Evolutionary conservation across 495 filamentous ascomycete species (phyloP).

Genomic region (Podospora fimiseda): DNA sequence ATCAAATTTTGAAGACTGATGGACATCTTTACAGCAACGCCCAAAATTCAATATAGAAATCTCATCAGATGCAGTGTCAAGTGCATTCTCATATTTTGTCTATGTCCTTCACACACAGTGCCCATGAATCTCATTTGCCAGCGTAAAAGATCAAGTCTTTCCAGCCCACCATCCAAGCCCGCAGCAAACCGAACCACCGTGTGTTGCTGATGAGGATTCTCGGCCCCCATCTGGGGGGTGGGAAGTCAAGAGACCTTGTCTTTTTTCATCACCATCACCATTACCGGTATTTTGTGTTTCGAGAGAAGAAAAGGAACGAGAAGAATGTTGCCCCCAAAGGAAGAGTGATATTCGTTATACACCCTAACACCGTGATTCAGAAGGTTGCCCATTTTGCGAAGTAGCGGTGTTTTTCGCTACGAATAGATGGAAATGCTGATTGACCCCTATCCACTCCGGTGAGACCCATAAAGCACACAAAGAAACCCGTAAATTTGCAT

Average conservation of each 20-base stretch:
- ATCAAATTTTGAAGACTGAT: no score
- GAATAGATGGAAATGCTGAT: slow-evolving; percentile 50
- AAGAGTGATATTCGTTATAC: slow-evolving; percentile 14
- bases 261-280: slow-evolving; percentile 7
- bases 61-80: no score
- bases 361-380: slow-evolving; percentile 25
- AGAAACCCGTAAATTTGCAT: slow-evolving; percentile 43
- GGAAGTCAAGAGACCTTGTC: neutral
- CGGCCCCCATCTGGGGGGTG: neutral
- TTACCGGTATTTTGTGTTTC: slow-evolving; percentile 4
- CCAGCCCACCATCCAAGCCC: neutral
- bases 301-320: neutral
- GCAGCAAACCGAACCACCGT: slow-evolving; percentile 13
- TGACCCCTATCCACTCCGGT: slow-evolving; percentile 36
- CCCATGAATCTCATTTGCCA: neutral
- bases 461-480: slow-evolving; percentile 37
- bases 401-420: slow-evolving; percentile 45
- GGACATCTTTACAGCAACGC: no score
- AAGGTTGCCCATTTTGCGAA: slow-evolving; percentile 43
- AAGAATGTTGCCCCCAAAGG: slow-evolving; percentile 1
- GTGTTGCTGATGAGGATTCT: neutral
- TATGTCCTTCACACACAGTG: neutral
- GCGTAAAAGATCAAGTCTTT: neutral
- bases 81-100: neutral
- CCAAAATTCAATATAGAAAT: no score